Conservation (phyloP, 495 filamentous ascomycete species). For the Penicillium atrosanguineum region DNA sequence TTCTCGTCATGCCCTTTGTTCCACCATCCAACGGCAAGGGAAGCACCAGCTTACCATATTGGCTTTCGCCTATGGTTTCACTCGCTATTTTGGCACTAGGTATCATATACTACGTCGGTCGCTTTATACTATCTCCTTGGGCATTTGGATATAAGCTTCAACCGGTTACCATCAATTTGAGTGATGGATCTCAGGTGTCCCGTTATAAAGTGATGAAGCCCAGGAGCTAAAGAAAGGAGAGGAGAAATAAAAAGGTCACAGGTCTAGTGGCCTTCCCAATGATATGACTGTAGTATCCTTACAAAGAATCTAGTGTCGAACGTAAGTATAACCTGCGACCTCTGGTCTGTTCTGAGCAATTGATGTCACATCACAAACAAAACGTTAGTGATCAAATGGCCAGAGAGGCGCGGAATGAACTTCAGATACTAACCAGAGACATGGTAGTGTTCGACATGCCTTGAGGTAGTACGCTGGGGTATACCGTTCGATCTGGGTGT, state of each 20-base stretch:
- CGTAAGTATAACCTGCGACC: no score
- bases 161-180: conserved; percentile 9
- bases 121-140: conserved; percentile 27
- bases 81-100: conserved; percentile 31
- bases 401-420: no score
- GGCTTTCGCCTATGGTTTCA: conserved; percentile 37
- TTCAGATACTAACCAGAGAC: no score
- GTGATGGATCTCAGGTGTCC: conserved; percentile 25
- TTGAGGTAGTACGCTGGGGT: background rate
- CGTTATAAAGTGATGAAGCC: conserved; percentile 15
- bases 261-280: no score
- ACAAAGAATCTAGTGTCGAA: no score
- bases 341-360: no score
- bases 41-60: conserved; percentile 38
- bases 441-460: no score
- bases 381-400: no score
- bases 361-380: no score
- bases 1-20: conserved; percentile 39
- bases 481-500: conserved; percentile 2
- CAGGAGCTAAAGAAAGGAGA: background rate
- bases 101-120: conserved; percentile 32
- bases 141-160: conserved; percentile 25
- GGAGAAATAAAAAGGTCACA: no score
- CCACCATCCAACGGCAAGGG: conserved; percentile 33
- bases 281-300: no score